A percentile compares a stretch with the other conserved stretches of the same genome.
These are phyloP conservation scores for Crithidia brevicula DNA, from an alignment of 208 protist genomes.

Conservation along the genomic window DNA sequence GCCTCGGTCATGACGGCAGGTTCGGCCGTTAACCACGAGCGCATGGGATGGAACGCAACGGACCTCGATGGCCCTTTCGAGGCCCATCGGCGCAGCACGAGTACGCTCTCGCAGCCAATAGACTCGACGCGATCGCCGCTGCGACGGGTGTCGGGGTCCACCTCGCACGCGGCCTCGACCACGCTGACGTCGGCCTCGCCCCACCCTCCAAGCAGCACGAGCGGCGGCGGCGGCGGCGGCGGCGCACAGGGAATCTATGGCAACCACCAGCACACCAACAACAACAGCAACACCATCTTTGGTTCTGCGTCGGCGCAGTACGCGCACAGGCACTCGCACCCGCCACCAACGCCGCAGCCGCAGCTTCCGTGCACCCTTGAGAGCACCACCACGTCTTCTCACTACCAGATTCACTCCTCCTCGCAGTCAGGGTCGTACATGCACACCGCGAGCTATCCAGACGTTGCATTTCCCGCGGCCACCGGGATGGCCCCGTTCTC, in stretches of 20 bases:
- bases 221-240: neutral
- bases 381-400: conserved; percentile 5
- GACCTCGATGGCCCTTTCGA: neutral
- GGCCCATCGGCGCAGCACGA: conserved; percentile 14
- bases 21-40: neutral
- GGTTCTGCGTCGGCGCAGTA: too few relatives aligned
- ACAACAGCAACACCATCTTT: neutral
- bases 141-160: neutral
- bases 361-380: conserved; percentile 2
- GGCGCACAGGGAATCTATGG: neutral
- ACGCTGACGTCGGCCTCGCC: neutral
- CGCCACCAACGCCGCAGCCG: neutral
- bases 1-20: neutral
- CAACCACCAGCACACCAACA: neutral
- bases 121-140: neutral
- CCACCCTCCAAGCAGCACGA: conserved; percentile 7
- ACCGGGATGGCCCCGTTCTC: too few relatives aligned
- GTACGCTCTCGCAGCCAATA: conserved; percentile 7
- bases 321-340: too few relatives aligned
- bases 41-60: neutral
- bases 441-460: conserved; percentile 1
- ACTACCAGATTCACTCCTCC: conserved; percentile 10
- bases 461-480: neutral
- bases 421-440: conserved; percentile 7
- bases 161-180: conserved; percentile 4